Evolutionary conservation across 1,284 basidiomycete species (phyloP).

Genomic region (Trametes pubescens): DNA sequence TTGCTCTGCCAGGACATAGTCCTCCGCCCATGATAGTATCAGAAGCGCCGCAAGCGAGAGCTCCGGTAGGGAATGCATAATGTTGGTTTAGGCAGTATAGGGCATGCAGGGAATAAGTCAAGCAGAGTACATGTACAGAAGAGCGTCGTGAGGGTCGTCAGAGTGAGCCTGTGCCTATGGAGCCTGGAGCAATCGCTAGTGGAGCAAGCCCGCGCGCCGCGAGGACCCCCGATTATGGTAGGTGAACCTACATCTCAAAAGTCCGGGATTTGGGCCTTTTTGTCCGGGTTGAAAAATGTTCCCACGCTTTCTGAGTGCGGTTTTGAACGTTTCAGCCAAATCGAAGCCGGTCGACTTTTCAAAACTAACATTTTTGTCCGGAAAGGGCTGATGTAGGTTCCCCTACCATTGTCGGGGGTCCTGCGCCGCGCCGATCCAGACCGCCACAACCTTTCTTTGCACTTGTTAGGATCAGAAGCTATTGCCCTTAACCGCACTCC

Average conservation of each 20-base stretch:
- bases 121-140: slow-evolving; percentile 30
- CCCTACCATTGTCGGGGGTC: too few species aligned
- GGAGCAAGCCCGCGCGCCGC: background rate
- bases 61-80: slow-evolving; percentile 28
- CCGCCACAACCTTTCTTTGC: slow-evolving; percentile 32
- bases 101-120: slow-evolving; percentile 15
- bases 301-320: too few species aligned
- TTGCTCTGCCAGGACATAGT: slow-evolving; percentile 29
- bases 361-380: too few species aligned
- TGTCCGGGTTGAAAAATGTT: too few species aligned
- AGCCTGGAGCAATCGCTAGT: slow-evolving; percentile 19
- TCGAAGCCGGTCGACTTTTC: too few species aligned
- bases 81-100: slow-evolving; percentile 13
- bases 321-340: too few species aligned
- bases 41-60: slow-evolving; percentile 24
- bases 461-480: slow-evolving; percentile 39
- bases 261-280: too few species aligned
- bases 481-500: slow-evolving; percentile 26
- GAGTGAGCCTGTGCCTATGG: slow-evolving; percentile 13
- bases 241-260: too few species aligned
- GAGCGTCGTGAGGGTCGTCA: slow-evolving; percentile 34
- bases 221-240: too few species aligned
- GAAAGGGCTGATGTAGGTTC: too few species aligned
- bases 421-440: slow-evolving; percentile 24
- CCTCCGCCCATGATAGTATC: slow-evolving; percentile 29